Percentiles rank a stretch among this genome's conserved stretches.
phyloP scores from a whole-genome alignment of 768 basidiomycete species.

The Suillus tomentosus region DNA sequence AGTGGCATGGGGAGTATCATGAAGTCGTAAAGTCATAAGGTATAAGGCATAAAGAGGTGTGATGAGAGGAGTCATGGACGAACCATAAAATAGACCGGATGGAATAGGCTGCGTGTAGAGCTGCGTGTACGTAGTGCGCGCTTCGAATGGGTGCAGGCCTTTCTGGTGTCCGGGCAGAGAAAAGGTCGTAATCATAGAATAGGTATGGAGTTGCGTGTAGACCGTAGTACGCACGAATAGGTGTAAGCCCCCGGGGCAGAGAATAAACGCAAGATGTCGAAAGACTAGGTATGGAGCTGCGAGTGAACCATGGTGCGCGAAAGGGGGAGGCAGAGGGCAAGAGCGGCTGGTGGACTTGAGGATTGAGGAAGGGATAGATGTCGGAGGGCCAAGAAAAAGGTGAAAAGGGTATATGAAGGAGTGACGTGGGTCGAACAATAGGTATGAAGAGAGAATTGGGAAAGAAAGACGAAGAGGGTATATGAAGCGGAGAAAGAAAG shows the following conservation, averaged over 20 bases:
- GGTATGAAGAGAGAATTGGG: neutral
- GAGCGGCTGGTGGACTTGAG: neutral
- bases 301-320: neutral
- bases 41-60: neutral
- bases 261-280: neutral
- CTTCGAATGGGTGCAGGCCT: neutral
- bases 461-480: neutral
- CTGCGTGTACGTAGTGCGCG: neutral
- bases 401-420: neutral
- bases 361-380: neutral
- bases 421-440: neutral
- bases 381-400: neutral
- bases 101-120: neutral
- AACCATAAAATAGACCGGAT: neutral
- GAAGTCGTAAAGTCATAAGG: neutral
- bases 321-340: neutral
- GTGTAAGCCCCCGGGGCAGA: neutral
- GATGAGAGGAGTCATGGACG: too few relatives aligned
- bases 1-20: neutral
- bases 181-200: neutral
- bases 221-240: neutral
- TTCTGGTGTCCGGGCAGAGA: neutral
- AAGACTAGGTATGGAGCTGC: neutral
- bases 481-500: neutral
- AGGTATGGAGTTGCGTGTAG: neutral